Evolutionary conservation across 257 asterid species (phyloP), one percentile per base, ranked within the genome.

Genomic region (Thymus mandschuricus): DNA sequence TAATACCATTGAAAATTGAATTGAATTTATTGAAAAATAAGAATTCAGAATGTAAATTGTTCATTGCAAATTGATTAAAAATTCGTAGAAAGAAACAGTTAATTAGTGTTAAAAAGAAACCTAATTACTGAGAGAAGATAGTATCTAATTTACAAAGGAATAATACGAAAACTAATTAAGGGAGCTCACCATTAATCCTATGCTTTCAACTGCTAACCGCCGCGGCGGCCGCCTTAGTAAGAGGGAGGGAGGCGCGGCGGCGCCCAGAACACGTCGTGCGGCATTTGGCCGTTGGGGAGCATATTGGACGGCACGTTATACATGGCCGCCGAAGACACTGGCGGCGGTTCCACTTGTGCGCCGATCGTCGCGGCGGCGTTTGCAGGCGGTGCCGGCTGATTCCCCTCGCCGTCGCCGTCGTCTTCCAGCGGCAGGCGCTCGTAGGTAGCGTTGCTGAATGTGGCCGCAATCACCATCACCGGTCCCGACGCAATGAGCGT

Each of bases 381-480:
- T 11, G 8, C 57, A 15, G 72, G 81, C 11, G 82, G 34, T 0
- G 81, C 75, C 60, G 70, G 10, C 21, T 79, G 86, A 74, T 76
- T 70, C 15, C 81, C 88, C 21, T 79, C 83, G 2, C 57, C 69
- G 30, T 21, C 69, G 13, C 6, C 80, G 11, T 85, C 95, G 1
- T 90, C 96, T 30, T 83, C 88, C 10, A 91, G 49, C 0, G 97
- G 96, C 71, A 91, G 72, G 80, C 88, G 84, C 86, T 88, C 97
- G 51, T 75, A 91, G 1, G 90, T 83, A 0, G 96, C 90, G 65
- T 88, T 88, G 0, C 83, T 69, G 73, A 88, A 91, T 0, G 96
- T 85, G 8, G 97, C 96, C 1, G 92, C 97, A 12, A 91, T 83
- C 6, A 91, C 89, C 90, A 91, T 85, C 44, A 91, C 97, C 28